Evolutionary conservation across 2,329 filamentous ascomycete genomes (phyloP).

Genomic region (Cladobotryum protrusum): DNA sequence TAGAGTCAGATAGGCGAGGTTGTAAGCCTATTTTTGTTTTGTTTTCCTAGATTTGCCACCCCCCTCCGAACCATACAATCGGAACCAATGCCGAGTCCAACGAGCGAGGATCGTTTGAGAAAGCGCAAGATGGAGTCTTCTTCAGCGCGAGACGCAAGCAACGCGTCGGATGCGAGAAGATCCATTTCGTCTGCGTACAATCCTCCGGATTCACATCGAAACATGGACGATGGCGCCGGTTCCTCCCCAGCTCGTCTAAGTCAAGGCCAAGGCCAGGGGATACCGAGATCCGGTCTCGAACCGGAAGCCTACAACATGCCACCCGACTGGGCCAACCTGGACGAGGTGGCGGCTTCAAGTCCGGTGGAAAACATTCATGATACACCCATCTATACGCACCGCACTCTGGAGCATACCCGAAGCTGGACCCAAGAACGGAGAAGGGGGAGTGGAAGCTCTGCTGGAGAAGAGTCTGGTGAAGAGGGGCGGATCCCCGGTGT

Average conservation of each 20-base stretch:
- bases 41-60: not conserved
- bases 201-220: slow-evolving; percentile 28
- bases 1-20: not conserved
- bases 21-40: not conserved
- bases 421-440: slow-evolving; percentile 9
- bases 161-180: slow-evolving; percentile 5
- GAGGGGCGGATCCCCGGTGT: not conserved
- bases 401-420: slow-evolving; percentile 13
- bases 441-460: slow-evolving; percentile 6
- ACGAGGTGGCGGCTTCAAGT: slow-evolving; percentile 34
- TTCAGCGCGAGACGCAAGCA: not conserved
- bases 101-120: not conserved
- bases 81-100: not conserved
- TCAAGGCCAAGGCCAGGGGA: too few relatives aligned
- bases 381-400: slow-evolving; percentile 10
- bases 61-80: not conserved
- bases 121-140: not conserved
- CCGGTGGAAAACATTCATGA: slow-evolving; percentile 16
- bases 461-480: slow-evolving; percentile 8
- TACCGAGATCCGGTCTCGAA: not conserved
- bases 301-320: slow-evolving; percentile 18
- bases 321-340: slow-evolving; percentile 34
- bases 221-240: slow-evolving; percentile 35
- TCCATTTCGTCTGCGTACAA: slow-evolving; percentile 17
- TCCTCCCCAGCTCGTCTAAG: not conserved